These are phyloP conservation scores for Tricholoma sp. DNA, from an alignment of 768 basidiomycete genomes.

Conservation along the genomic window DNA sequence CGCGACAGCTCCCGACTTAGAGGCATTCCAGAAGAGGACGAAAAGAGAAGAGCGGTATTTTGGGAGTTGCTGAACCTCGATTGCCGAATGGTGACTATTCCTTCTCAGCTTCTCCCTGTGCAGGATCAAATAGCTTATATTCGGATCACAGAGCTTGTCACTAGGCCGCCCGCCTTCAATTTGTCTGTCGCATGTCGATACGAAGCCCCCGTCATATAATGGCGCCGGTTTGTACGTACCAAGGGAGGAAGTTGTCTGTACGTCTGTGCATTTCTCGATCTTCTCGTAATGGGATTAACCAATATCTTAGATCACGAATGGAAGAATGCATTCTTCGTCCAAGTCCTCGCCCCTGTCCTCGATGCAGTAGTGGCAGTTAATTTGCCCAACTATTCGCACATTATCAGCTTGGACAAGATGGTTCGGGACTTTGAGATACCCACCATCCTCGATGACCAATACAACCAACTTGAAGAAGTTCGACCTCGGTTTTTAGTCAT, in stretches of 20 bases:
- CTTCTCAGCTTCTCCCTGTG: not conserved
- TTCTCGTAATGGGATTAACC: not conserved
- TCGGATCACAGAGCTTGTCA: conserved; percentile 50
- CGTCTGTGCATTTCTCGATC: conserved; percentile 15
- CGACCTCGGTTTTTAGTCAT: conserved; percentile 51
- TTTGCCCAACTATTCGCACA: conserved; percentile 44
- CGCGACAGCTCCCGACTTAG: conserved; percentile 61
- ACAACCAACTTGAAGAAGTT: conserved; percentile 28
- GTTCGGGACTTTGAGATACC: conserved; percentile 56
- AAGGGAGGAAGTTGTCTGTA: conserved; percentile 47
- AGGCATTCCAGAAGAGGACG: conserved; percentile 66
- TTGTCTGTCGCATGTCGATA: conserved; percentile 59
- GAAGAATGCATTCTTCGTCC: conserved; percentile 61
- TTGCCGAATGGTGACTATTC: conserved; percentile 49
- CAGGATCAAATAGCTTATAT: not conserved
- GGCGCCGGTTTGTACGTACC: conserved; percentile 44
- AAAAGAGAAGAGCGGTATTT: conserved; percentile 62
- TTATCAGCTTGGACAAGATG: conserved; percentile 47
- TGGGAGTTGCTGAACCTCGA: conserved; percentile 75
- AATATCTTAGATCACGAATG: conserved; percentile 57
- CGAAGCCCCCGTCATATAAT: conserved; percentile 46
- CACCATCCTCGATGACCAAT: conserved; percentile 39
- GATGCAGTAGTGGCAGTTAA: conserved; percentile 51
- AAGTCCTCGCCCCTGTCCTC: conserved; percentile 59
- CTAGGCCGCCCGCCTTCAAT: conserved; percentile 70